phyloP scores from a whole-genome alignment of 306 rosid genomes.

The Abrus precatorius region DNA sequence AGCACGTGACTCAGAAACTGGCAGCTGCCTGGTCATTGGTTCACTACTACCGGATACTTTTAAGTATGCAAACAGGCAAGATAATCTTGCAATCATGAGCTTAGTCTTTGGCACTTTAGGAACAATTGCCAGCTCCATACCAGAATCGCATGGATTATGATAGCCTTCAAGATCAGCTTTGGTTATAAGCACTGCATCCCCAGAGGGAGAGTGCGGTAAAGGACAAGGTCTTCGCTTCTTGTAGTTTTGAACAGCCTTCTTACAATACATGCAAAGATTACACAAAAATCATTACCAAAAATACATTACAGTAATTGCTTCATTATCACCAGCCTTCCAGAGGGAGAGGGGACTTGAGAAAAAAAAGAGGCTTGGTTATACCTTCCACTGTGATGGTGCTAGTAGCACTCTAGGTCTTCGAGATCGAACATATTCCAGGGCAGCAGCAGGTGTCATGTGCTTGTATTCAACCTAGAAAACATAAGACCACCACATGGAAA shows the following conservation, averaged over 20 bases:
- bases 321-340: not conserved
- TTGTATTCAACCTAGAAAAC: conserved; percentile 79
- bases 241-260: conserved; percentile 91
- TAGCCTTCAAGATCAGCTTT: conserved; percentile 97
- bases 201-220: conserved; percentile 70
- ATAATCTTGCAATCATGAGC: conserved; percentile 86
- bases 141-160: conserved; percentile 59
- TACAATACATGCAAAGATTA: conserved; percentile 27
- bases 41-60: conserved; percentile 69
- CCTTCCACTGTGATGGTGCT: conserved; percentile 97
- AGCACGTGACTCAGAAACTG: conserved; percentile 90
- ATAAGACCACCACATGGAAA: conserved; percentile 24
- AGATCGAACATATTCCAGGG: conserved; percentile 87
- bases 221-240: conserved; percentile 56
- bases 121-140: conserved; percentile 70
- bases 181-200: conserved; percentile 89
- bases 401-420: conserved; percentile 91
- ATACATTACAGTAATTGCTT: not conserved
- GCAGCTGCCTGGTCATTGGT: conserved; percentile 70
- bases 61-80: conserved; percentile 87
- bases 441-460: conserved; percentile 85
- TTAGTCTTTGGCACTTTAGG: conserved; percentile 63
- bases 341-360: not conserved
- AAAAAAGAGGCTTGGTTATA: conserved; percentile 37
- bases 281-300: conserved; percentile 29